A percentile compares a stretch with the other conserved stretches of the same genome.
These are phyloP conservation scores for Verticillium longisporum DNA, from an alignment of 2,329 filamentous ascomycete genomes.

Conservation along the genomic window DNA sequence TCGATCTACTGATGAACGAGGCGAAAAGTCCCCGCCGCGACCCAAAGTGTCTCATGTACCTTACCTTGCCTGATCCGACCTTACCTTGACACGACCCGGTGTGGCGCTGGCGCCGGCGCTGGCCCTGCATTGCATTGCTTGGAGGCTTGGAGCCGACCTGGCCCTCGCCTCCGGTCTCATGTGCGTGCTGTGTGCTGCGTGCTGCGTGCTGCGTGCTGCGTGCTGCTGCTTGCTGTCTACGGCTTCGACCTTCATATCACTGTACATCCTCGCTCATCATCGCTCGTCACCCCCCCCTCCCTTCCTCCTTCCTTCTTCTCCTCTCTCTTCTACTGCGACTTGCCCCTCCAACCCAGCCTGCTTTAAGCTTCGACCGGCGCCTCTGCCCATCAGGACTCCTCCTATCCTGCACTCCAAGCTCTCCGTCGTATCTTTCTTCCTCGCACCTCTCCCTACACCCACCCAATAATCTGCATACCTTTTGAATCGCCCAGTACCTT, in stretches of 20 bases:
- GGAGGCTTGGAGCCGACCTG: background rate
- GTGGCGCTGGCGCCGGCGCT: background rate
- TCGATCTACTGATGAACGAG: background rate
- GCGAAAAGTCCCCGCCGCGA: background rate
- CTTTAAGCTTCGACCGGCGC: background rate
- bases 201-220: too few species aligned
- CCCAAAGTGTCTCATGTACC: background rate
- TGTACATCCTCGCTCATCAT: background rate
- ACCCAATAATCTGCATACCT: background rate
- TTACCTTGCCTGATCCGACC: background rate
- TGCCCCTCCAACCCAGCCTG: background rate
- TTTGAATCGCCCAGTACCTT: background rate
- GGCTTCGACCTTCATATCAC: background rate
- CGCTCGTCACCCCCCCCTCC: background rate
- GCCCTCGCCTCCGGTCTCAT: background rate
- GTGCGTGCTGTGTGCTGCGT: too few species aligned
- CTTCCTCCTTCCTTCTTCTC: constrained; percentile 1
- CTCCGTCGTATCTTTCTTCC: background rate
- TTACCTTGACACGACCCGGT: background rate
- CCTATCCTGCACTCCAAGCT: background rate
- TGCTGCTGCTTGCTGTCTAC: background rate
- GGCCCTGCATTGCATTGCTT: background rate
- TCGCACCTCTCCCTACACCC: background rate
- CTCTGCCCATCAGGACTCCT: background rate
- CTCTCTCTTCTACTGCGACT: background rate